phyloP scores from a whole-genome alignment of 176 grass and related monocot species.

The Ampelocalamus luodianensis region DNA sequence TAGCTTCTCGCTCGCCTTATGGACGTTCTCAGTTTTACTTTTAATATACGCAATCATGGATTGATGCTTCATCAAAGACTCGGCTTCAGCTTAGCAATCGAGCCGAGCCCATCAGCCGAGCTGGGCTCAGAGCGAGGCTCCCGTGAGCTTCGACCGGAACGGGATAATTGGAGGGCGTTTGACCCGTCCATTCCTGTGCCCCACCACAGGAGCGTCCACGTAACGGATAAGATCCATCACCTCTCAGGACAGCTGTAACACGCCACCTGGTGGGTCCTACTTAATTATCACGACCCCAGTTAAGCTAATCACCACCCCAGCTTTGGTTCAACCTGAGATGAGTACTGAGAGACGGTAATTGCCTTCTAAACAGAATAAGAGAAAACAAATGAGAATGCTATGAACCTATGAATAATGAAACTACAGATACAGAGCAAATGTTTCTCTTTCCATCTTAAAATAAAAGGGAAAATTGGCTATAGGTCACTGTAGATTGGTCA shows the following conservation, averaged over 20 bases:
- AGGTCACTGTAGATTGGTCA: too few relatives aligned
- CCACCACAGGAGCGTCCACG: conserved; percentile 17
- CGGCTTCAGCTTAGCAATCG: background rate
- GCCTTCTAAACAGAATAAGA: background rate
- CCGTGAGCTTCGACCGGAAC: background rate
- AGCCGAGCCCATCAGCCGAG: background rate
- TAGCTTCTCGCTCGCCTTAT: too few relatives aligned
- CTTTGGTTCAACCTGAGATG: background rate
- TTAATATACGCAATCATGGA: background rate
- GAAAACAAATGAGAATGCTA: background rate
- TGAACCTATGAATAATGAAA: background rate
- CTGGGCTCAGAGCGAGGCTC: background rate
- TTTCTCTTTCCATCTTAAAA: background rate
- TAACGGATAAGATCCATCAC: conserved; percentile 35
- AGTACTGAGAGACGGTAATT: background rate
- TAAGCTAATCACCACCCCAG: background rate
- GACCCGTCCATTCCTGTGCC: conserved; percentile 2
- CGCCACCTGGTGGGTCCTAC: conserved; percentile 15
- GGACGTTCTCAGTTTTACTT: background rate
- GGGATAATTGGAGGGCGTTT: background rate
- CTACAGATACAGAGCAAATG: background rate
- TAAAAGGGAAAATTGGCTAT: too few relatives aligned
- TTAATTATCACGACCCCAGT: background rate
- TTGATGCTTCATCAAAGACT: too few relatives aligned
- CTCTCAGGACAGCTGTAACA: conserved; percentile 10